phyloP scores from a whole-genome alignment of 345 rosid species.

The Pugionium cornutum region DNA sequence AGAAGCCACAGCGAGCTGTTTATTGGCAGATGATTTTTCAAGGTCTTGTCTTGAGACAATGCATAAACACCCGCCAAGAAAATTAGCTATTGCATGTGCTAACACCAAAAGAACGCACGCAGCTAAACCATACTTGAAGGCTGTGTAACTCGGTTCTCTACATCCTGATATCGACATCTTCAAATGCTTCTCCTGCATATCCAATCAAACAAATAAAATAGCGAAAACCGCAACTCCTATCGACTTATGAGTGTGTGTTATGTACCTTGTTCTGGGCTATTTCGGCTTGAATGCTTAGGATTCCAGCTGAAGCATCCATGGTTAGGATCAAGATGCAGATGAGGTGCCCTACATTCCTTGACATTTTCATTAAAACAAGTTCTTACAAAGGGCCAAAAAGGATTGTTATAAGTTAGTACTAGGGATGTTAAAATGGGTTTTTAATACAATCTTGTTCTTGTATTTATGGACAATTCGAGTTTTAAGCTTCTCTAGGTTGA shows the following conservation, averaged over 20 bases:
- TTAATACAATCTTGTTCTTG: constrained; percentile 4
- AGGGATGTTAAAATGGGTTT: too few species aligned
- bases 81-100: constrained; percentile 62
- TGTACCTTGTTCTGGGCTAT: constrained; percentile 46
- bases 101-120: constrained; percentile 62
- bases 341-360: constrained; percentile 35
- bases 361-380: constrained; percentile 28
- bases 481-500: constrained; percentile 30
- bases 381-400: constrained; percentile 27
- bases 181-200: constrained; percentile 65
- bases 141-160: constrained; percentile 71
- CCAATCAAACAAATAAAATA: neutral
- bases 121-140: constrained; percentile 75
- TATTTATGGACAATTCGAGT: constrained; percentile 21
- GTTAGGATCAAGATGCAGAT: constrained; percentile 44
- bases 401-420: neutral
- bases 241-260: neutral
- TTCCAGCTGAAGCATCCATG: constrained; percentile 46
- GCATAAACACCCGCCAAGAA: constrained; percentile 75
- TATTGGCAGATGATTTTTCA: constrained; percentile 57
- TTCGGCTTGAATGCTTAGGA: constrained; percentile 45
- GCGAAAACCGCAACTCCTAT: neutral
- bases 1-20: constrained; percentile 74
- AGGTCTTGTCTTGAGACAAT: constrained; percentile 58
- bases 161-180: constrained; percentile 75